These are phyloP conservation scores for Populus trichocarpa DNA, from an alignment of 441 rosid species.

Conservation along the genomic window DNA sequence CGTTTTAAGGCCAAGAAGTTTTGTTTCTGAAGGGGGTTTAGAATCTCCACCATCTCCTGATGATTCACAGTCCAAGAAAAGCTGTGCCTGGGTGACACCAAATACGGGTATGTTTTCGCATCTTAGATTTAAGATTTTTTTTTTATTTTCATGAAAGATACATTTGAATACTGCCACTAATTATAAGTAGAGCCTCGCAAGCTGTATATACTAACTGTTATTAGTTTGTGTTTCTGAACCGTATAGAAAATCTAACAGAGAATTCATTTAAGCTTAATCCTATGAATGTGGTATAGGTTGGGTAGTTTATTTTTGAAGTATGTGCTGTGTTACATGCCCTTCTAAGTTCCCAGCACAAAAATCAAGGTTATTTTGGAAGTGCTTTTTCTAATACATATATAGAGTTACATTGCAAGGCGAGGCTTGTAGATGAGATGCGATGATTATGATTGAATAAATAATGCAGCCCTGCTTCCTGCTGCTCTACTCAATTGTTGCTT, in stretches of 20 bases:
- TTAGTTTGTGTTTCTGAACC: not conserved
- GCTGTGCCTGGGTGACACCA: conserved; percentile 87
- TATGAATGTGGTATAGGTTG: not conserved
- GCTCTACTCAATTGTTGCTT: not conserved
- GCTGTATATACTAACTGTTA: not conserved
- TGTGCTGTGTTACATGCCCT: conserved; percentile 1
- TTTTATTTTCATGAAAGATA: not conserved
- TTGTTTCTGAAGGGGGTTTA: conserved; percentile 69
- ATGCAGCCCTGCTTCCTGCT: not conserved
- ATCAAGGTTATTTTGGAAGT: not conserved
- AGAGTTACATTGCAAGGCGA: not conserved
- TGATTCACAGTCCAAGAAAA: conserved; percentile 57
- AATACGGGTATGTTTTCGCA: conserved; percentile 54
- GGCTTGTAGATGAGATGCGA: not conserved
- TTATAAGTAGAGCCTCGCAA: not conserved
- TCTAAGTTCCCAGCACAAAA: not conserved
- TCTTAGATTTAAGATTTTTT: conserved; percentile 12
- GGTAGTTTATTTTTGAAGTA: not conserved
- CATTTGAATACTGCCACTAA: not conserved
- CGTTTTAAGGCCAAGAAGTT: conserved; percentile 61
- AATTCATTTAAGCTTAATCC: not conserved
- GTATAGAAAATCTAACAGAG: not conserved
- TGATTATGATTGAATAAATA: not conserved
- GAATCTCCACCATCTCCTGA: conserved; percentile 54
- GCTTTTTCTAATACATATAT: not conserved